These are phyloP conservation scores for Cucumis melo DNA, from an alignment of 306 rosid species.

Conservation along the genomic window DNA sequence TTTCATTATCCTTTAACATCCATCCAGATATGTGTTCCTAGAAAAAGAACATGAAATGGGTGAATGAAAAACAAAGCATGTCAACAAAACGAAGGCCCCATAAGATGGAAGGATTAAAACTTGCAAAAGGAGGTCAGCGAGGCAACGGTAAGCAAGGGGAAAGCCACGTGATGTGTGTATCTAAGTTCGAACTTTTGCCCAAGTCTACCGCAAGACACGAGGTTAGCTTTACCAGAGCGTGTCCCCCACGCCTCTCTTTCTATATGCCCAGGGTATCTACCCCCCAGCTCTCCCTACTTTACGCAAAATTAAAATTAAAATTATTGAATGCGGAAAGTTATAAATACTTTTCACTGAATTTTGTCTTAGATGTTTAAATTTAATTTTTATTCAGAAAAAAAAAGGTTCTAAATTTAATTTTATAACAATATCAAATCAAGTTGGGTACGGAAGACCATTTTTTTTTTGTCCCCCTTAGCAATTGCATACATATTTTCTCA, in stretches of 20 bases:
- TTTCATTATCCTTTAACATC: not conserved
- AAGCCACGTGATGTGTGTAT: slow-evolving; percentile 2
- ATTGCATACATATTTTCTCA: not conserved
- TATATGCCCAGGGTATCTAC: not conserved
- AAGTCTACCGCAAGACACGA: slow-evolving; percentile 3
- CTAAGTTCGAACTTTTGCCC: not conserved
- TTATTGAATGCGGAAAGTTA: not conserved
- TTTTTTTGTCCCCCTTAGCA: slow-evolving; percentile 1
- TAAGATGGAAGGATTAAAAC: not conserved
- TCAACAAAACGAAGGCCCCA: not conserved
- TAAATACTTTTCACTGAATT: not conserved
- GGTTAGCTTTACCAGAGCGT: not conserved
- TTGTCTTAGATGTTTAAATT: not conserved
- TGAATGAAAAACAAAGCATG: not conserved
- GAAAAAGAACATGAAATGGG: not conserved
- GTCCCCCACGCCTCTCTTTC: not conserved
- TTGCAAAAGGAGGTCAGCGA: not conserved
- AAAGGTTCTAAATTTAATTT: not conserved
- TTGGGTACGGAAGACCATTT: slow-evolving; percentile 2
- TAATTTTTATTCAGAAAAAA: not conserved
- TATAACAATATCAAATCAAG: not conserved
- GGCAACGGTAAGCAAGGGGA: not conserved
- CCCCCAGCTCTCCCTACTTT: not conserved
- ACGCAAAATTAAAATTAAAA: not conserved
- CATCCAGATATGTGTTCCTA: not conserved